Base-by-base conservation (phyloP, 768 basidiomycete species). In the Psilocybe subaeruginosa region DNA sequence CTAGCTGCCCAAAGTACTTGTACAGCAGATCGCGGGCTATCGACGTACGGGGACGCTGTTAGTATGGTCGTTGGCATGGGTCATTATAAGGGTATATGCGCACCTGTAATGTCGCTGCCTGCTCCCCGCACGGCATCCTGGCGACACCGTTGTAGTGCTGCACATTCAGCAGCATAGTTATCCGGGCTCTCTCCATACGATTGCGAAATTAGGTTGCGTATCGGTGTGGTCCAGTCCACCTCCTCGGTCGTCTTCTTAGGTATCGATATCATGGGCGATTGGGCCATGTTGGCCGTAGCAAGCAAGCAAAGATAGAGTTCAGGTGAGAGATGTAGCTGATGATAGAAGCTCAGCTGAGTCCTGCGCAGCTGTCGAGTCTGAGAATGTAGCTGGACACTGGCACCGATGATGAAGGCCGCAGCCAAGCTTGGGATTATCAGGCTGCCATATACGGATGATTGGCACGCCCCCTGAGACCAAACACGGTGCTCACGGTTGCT, bases 1-100 rank as follows among this genome's bases (percentile, higher is more conserved):
- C 97, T 47, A 99, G 88, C 74, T 99, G 97, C 37, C 97, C 97
- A 78, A 99, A 99, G 79, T 99, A 99, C 77, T 97, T 98, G 89
- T 97, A 98, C 47, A 99, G 82, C 19, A 99, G 82, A 78, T 99
- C 97, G 52, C 96, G 85, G 11, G 91, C 96, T 90, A 52, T 57
- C 33, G 16, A 23, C 16, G 45, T 39, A 19, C 9, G 3, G 4
- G 5, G 41, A 12, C 41, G 41, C 41, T 43, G 41, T 43, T 43
- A 43, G 41, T 16, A 43, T 43, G 11, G 41, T 0, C 1, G 0
- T 11, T 43, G 41, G 41, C 11, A 3, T 6, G 6, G 2, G 35
- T 29, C 12, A 7, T 16, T 3, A 47, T 0, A 46, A 14, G 35
- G 4, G 33, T 19, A 3, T 19, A 9, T 33, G 49, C 85, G 66